A percentile compares a stretch with the other conserved stretches of the same genome.
These are phyloP conservation scores for Nicotiana paniculata DNA, from an alignment of 257 asterid genomes.

Conservation along the genomic window DNA sequence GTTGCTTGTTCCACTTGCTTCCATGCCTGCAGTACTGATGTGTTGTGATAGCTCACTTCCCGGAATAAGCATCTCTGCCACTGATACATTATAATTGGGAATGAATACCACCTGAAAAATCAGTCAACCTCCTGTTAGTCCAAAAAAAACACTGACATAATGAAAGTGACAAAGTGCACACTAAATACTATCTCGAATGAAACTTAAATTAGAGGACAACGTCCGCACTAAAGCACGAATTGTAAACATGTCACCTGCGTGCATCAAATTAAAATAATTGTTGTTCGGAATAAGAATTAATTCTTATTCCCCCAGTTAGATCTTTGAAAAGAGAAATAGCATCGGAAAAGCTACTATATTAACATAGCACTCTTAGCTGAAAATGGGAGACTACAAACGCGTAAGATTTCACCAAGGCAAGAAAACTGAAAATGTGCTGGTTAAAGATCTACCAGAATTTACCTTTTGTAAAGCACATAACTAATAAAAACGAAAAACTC, in stretches of 20 bases:
- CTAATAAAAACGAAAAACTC: not conserved
- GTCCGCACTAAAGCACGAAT: not conserved
- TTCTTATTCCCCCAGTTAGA: not conserved
- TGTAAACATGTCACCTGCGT: not conserved
- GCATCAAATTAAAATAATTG: not conserved
- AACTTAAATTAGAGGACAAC: not conserved
- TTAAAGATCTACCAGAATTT: not conserved
- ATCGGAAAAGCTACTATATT: not conserved
- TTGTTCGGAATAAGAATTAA: not conserved
- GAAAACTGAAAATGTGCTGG: not conserved
- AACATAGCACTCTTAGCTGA: not conserved
- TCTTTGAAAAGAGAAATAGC: not conserved
- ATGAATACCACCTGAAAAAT: conserved; percentile 75
- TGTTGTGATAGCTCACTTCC: conserved; percentile 99
- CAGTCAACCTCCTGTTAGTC: not conserved
- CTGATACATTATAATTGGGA: conserved; percentile 96
- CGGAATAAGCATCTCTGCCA: conserved; percentile 97
- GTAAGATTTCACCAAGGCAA: too few relatives aligned
- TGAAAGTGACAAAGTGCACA: not conserved
- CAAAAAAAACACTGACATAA: not conserved
- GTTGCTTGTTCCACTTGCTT: conserved; percentile 99
- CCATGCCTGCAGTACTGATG: conserved; percentile 99
- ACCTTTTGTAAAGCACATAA: not conserved
- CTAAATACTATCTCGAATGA: not conserved
- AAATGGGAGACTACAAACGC: not conserved